Evolutionary conservation across 306 rosid species (phyloP).

Genomic region (Prinsepia uniflora): DNA sequence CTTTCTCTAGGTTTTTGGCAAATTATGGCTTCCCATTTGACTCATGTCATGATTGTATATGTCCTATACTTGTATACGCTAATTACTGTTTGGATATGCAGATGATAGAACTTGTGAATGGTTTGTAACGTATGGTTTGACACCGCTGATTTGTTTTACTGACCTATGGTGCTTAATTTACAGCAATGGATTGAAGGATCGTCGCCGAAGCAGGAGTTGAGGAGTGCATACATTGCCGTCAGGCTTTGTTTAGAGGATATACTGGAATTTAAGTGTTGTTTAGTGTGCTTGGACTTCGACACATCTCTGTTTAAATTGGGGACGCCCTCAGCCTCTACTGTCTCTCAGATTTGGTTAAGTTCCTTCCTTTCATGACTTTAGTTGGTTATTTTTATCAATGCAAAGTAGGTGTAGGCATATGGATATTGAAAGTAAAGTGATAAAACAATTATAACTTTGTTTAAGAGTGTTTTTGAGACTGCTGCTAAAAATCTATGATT

Average conservation of each 20-base stretch:
- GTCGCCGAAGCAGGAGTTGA: constrained; percentile 91
- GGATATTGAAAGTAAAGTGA: constrained; percentile 28
- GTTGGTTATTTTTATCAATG: constrained; percentile 39
- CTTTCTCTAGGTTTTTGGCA: background rate
- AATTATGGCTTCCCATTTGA: background rate
- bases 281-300: constrained; percentile 60
- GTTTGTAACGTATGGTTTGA: background rate
- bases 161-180: constrained; percentile 19
- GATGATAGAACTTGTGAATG: background rate
- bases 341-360: constrained; percentile 64
- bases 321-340: constrained; percentile 60
- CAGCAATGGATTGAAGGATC: constrained; percentile 90
- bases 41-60: background rate
- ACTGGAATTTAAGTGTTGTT: constrained; percentile 49
- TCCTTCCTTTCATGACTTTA: constrained; percentile 50
- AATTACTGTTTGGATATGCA: background rate
- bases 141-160: constrained; percentile 15
- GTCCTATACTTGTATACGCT: background rate
- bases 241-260: constrained; percentile 38
- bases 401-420: constrained; percentile 46
- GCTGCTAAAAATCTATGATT: constrained; percentile 55
- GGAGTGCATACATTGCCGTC: constrained; percentile 21
- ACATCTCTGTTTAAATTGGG: constrained; percentile 62
- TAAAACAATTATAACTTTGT: constrained; percentile 35
- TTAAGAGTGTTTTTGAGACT: constrained; percentile 38